Percentiles rank a stretch among this genome's conserved stretches.
Conservation (phyloP, 495 filamentous ascomycete species). For the Achaetomiella virescens region DNA sequence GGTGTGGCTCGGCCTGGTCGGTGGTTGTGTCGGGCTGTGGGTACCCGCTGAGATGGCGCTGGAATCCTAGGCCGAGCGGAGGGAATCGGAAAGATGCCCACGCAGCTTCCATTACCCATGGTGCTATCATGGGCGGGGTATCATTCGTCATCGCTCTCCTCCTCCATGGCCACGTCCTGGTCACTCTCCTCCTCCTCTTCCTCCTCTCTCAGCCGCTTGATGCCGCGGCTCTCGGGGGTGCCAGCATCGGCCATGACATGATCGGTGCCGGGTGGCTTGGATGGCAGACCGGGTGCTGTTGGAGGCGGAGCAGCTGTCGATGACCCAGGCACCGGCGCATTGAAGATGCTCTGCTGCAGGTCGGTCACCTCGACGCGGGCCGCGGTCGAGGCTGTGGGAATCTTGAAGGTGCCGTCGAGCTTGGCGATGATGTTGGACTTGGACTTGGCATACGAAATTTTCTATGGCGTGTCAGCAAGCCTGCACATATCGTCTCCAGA, state of each 20-base stretch:
- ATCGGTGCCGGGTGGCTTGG: conserved; percentile 38
- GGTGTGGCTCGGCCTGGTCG: conserved; percentile 74
- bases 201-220: conserved; percentile 62
- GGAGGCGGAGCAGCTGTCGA: conserved; percentile 35
- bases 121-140: not conserved
- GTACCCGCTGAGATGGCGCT: conserved; percentile 54
- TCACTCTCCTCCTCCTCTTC: conserved; percentile 59
- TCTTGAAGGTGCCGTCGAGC: conserved; percentile 80
- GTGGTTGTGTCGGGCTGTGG: conserved; percentile 64
- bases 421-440: conserved; percentile 82
- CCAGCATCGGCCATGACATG: conserved; percentile 40
- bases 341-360: conserved; percentile 77
- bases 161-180: conserved; percentile 50
- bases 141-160: conserved; percentile 56
- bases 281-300: conserved; percentile 34
- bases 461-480: conserved; percentile 46
- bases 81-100: not conserved
- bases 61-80: conserved; percentile 10
- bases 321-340: conserved; percentile 52
- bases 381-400: conserved; percentile 47
- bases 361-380: conserved; percentile 60
- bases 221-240: conserved; percentile 39
- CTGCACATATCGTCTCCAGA: not conserved
- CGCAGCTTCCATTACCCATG: not conserved
- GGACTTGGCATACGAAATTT: conserved; percentile 80